Base-by-base conservation (phyloP, 345 rosid species). In the Dipteronia dyeriana region DNA sequence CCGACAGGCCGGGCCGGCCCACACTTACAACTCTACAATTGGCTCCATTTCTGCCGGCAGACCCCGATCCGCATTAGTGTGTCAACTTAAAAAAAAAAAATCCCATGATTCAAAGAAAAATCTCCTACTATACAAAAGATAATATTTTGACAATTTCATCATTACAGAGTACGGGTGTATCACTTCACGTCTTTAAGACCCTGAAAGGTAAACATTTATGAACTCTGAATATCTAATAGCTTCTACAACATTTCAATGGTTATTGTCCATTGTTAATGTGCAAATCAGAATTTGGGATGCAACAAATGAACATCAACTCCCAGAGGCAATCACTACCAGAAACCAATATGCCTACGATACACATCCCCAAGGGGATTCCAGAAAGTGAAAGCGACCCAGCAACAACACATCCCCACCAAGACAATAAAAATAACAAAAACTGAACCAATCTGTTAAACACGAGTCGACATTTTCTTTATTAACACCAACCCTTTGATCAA, bases 361-460 rank as follows among this genome's bases (percentile, higher is more conserved):
- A 59, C 69, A 62, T 38, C 1, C 39, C 22, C 3, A n/a, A 29
- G 19, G 74, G 2, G 22, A 11, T 75, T 69, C 45, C 3, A 49
- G 16, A 43, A 66, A 68, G 83, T 65, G 88, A 84, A 77, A 82
- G 76, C 49, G 64, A 57, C 77, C 66, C 72, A 1, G 72, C 78
- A 85, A 79, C 89, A 17, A 79, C 70, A 78, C 84, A 47, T 31
- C 49, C 29, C 47, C 72, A 84, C 78, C 88, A 75, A 51, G 75
- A 25, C 45, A 41, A 68, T 66, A 39, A 12, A 78, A 22, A 39
- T 64, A 57, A 71, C 64, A 74, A 17, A 43, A 57, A 59, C 9
- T 64, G 31, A 43, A 66, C 69, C 54, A 68, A 69, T 71, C 54
- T 53, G 70, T 73, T 43, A 14, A 29, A 45, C 75, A 63, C 65